Evolutionary conservation across 495 filamentous ascomycete species (phyloP).

Genomic region (Penicillium canescens): DNA sequence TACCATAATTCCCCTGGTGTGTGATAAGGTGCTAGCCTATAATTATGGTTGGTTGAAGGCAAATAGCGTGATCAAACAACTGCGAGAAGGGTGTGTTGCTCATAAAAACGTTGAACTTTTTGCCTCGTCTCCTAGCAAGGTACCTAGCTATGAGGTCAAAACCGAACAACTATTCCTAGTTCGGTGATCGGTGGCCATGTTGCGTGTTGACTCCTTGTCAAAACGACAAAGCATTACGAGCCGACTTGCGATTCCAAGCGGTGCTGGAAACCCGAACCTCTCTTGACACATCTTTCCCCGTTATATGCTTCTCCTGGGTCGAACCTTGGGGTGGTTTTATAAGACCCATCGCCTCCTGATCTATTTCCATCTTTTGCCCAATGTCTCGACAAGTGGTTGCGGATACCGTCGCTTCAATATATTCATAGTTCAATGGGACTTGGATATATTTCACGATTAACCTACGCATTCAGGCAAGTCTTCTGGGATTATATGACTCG

Average conservation of each 20-base stretch:
- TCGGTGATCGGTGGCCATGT: constrained; percentile 17
- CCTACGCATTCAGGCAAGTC: not conserved
- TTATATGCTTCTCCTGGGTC: constrained; percentile 9
- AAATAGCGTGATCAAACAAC: constrained; percentile 14
- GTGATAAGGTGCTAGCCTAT: constrained; percentile 13
- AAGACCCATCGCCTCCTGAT: constrained; percentile 12
- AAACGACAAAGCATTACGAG: not conserved
- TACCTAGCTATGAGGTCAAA: constrained; percentile 15
- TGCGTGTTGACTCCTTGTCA: not conserved
- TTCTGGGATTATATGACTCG: no score
- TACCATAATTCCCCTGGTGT: constrained; percentile 1
- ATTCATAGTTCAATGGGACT: not conserved
- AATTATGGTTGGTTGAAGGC: constrained; percentile 17
- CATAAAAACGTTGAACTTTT: constrained; percentile 9
- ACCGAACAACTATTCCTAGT: constrained; percentile 1
- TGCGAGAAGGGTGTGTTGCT: constrained; percentile 9
- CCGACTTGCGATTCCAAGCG: constrained; percentile 1
- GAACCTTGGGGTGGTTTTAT: constrained; percentile 10
- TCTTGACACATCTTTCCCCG: not conserved
- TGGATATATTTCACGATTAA: not conserved
- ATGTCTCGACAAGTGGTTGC: not conserved
- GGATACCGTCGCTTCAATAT: constrained; percentile 1
- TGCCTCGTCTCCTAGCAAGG: constrained; percentile 14
- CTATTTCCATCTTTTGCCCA: not conserved
- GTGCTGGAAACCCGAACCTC: constrained; percentile 2